Conservation (phyloP, 306 rosid genomes). For the Corylus avellana region DNA sequence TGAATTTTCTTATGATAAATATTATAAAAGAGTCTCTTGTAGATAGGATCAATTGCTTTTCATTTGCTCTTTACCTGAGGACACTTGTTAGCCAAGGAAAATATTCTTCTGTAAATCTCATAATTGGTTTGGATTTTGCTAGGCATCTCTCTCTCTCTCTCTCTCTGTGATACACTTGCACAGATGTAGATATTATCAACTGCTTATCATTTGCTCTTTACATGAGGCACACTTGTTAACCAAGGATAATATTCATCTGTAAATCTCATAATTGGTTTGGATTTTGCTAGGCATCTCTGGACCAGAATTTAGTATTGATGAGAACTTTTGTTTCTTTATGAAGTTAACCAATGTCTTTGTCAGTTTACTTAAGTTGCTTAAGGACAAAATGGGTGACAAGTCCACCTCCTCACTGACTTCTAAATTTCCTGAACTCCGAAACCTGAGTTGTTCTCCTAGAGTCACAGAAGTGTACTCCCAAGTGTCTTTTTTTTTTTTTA, state of each 20-base stretch:
- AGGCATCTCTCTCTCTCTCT: neutral
- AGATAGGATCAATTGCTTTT: neutral
- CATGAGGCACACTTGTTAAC: neutral
- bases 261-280: neutral
- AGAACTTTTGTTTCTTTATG: neutral
- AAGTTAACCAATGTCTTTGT: neutral
- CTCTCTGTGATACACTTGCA: too few relatives aligned
- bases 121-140: neutral
- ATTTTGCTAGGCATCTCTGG: neutral
- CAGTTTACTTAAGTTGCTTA: neutral
- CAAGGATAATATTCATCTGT: neutral
- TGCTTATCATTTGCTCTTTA: too few relatives aligned
- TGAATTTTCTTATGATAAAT: neutral
- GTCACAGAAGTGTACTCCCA: neutral
- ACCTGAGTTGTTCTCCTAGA: neutral
- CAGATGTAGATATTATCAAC: too few relatives aligned
- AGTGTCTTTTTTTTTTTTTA: neutral
- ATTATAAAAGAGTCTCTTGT: neutral
- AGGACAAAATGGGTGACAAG: neutral
- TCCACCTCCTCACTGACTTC: neutral
- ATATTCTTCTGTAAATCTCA: neutral
- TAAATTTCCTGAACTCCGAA: neutral
- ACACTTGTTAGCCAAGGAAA: neutral
- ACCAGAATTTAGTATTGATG: neutral
- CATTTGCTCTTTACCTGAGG: neutral